Conservation (phyloP, 768 basidiomycete species). For the Calocybe indica region DNA sequence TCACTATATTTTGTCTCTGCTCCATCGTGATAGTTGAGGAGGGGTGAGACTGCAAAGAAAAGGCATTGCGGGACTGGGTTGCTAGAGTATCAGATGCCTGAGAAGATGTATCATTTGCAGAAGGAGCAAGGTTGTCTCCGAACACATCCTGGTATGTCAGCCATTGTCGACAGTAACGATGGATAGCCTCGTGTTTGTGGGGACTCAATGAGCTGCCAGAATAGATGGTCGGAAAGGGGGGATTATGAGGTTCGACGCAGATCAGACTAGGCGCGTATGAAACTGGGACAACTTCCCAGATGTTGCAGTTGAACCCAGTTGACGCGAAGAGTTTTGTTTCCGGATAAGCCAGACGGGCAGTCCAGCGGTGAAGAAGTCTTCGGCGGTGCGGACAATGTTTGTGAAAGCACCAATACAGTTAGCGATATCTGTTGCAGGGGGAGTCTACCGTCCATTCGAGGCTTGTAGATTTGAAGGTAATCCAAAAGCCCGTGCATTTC, state of each 20-base stretch:
- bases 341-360: background rate
- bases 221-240: background rate
- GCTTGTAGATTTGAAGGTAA: background rate
- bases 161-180: background rate
- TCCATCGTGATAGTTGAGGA: no score
- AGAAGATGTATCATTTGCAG: no score
- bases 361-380: background rate
- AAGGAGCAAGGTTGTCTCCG: background rate
- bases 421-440: background rate
- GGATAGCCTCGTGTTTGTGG: background rate
- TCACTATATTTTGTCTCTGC: no score
- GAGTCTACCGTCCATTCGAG: background rate
- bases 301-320: no score
- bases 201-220: background rate
- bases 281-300: no score
- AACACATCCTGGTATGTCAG: background rate
- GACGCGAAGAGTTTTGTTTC: no score
- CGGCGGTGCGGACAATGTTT: background rate
- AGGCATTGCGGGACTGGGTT: no score
- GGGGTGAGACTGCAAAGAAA: no score
- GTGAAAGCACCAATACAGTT: background rate
- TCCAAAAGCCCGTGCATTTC: background rate
- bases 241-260: background rate
- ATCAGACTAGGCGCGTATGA: no score
- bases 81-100: no score